Percentiles rank a stretch among this genome's conserved stretches.
These are phyloP conservation scores for Verbena officinalis DNA, from an alignment of 257 asterid genomes.

Conservation along the genomic window DNA sequence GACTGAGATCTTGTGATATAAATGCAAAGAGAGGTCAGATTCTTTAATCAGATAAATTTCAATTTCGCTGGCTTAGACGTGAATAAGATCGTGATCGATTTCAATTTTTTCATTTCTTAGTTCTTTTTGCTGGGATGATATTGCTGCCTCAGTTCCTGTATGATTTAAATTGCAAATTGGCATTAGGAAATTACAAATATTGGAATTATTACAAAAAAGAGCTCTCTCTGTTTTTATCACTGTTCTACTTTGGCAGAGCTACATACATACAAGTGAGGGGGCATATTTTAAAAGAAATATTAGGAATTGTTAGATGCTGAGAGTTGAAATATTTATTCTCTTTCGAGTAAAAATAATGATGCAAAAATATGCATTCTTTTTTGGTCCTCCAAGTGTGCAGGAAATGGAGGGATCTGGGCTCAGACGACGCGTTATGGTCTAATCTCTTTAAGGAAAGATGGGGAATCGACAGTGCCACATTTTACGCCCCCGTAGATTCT, in stretches of 20 bases:
- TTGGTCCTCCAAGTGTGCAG: conserved; percentile 65
- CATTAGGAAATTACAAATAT: too few relatives aligned
- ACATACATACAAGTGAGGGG: too few relatives aligned
- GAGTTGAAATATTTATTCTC: too few relatives aligned
- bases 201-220: too few relatives aligned
- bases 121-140: conserved; percentile 6
- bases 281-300: neutral
- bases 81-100: too few relatives aligned
- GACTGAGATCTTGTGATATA: too few relatives aligned
- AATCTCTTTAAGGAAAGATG: conserved; percentile 69
- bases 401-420: conserved; percentile 69
- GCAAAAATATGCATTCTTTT: conserved; percentile 14
- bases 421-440: conserved; percentile 63
- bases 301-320: conserved; percentile 5
- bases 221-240: too few relatives aligned
- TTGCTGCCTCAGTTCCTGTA: neutral
- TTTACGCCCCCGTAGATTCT: conserved; percentile 57
- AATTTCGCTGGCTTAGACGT: too few relatives aligned
- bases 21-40: conserved; percentile 1
- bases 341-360: conserved; percentile 7
- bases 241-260: too few relatives aligned
- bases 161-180: neutral
- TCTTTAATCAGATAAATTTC: neutral
- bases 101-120: neutral
- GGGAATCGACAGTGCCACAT: conserved; percentile 62